Evolutionary conservation across 768 basidiomycete genomes (phyloP).

Genomic region (Sistotremastrum niveocremeum): DNA sequence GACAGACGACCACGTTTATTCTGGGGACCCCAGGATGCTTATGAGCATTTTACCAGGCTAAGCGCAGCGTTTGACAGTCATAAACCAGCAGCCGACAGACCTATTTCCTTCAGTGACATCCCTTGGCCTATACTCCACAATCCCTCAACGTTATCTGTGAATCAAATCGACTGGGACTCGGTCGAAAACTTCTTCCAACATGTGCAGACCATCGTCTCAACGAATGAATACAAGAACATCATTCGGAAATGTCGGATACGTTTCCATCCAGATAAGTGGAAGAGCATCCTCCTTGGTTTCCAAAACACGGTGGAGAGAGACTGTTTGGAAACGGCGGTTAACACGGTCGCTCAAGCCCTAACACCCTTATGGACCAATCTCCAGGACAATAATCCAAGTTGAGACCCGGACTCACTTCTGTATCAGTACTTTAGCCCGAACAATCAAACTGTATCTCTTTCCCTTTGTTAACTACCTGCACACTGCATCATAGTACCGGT

Average conservation of each 20-base stretch:
- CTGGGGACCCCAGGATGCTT: conserved; percentile 54
- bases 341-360: conserved; percentile 59
- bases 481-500: no score
- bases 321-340: conserved; percentile 55
- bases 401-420: no score
- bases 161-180: conserved; percentile 57
- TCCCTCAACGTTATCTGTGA: conserved; percentile 37
- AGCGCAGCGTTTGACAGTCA: conserved; percentile 50
- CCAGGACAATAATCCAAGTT: no score
- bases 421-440: no score
- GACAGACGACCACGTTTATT: conserved; percentile 41
- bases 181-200: conserved; percentile 60
- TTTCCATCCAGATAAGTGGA: conserved; percentile 76
- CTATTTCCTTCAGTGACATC: conserved; percentile 46
- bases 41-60: conserved; percentile 53
- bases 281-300: conserved; percentile 45
- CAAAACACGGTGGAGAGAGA: conserved; percentile 42
- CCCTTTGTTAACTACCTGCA: no score
- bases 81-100: conserved; percentile 37
- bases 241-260: conserved; percentile 59
- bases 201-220: conserved; percentile 36
- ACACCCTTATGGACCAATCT: conserved; percentile 44
- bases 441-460: no score
- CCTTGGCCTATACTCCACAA: conserved; percentile 65
- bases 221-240: conserved; percentile 49